Evolutionary conservation across 805 yeast genomes (phyloP).

Genomic region (Zygosaccharomyces rouxii): DNA sequence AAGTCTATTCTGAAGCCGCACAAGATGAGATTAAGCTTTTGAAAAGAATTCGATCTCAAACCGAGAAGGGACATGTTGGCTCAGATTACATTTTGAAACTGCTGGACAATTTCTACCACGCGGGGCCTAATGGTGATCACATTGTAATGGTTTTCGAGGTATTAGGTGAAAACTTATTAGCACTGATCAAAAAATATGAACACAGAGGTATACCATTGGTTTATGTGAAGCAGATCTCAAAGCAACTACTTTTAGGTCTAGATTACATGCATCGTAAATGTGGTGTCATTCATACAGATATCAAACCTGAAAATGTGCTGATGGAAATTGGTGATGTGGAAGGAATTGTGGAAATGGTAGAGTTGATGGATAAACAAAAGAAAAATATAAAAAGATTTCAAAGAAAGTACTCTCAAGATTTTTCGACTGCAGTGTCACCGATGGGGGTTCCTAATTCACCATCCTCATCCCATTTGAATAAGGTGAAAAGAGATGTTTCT

Average conservation of each 20-base stretch:
- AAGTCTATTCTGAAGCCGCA: conserved; percentile 90
- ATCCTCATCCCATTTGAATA: conserved; percentile 5
- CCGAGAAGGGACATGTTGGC: conserved; percentile 58
- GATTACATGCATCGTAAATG: conserved; percentile 59
- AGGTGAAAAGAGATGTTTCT: not conserved
- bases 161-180: conserved; percentile 86
- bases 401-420: conserved; percentile 34
- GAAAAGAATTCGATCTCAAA: conserved; percentile 50
- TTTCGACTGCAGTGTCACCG: conserved; percentile 11
- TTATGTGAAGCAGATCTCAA: conserved; percentile 76
- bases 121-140: conserved; percentile 89
- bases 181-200: conserved; percentile 71
- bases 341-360: conserved; percentile 64
- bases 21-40: conserved; percentile 84
- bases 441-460: conserved; percentile 11
- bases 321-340: conserved; percentile 84
- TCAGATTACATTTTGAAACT: conserved; percentile 75
- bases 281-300: conserved; percentile 71
- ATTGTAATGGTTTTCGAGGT: conserved; percentile 98
- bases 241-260: conserved; percentile 67
- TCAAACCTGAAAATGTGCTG: conserved; percentile 73
- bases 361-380: conserved; percentile 50
- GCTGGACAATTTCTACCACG: conserved; percentile 77
- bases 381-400: conserved; percentile 41
- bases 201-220: conserved; percentile 75